These are phyloP conservation scores for Dendrobium nobile DNA, from an alignment of 106 monocot genomes.

Conservation along the genomic window DNA sequence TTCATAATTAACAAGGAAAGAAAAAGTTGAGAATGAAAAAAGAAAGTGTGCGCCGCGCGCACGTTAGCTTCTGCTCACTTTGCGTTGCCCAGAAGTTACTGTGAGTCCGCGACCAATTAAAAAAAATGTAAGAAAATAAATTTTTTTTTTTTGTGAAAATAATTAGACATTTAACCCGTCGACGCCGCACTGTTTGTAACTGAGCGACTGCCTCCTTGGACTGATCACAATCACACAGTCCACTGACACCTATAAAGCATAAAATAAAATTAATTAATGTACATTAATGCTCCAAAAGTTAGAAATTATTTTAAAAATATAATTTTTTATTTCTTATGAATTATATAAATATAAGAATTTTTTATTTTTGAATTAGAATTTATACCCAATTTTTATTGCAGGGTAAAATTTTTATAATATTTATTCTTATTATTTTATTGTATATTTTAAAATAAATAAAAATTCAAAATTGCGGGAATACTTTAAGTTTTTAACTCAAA, in stretches of 20 bases:
- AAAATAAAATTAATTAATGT: background rate
- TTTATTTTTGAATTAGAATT: too few species aligned
- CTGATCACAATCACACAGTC: conserved; percentile 77
- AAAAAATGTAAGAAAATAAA: background rate
- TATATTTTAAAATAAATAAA: too few species aligned
- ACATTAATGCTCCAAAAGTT: too few species aligned
- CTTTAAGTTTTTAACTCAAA: too few species aligned
- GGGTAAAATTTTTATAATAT: too few species aligned
- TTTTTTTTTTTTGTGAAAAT: background rate
- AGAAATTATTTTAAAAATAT: too few species aligned
- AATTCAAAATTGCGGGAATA: too few species aligned
- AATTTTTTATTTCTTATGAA: too few species aligned
- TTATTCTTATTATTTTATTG: too few species aligned
- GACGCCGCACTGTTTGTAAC: conserved; percentile 79
- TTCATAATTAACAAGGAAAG: background rate
- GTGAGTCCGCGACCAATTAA: background rate
- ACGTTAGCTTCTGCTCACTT: background rate
- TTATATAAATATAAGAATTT: too few species aligned
- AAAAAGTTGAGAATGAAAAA: background rate
- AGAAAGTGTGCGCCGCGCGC: background rate
- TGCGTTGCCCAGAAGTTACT: background rate
- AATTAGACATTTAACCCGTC: conserved; percentile 62
- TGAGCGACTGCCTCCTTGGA: conserved; percentile 66
- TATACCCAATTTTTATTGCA: too few species aligned
- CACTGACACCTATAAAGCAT: conserved; percentile 49